Conservation (phyloP, 2,329 filamentous ascomycete species). For the Podosphaera aphanis region DNA sequence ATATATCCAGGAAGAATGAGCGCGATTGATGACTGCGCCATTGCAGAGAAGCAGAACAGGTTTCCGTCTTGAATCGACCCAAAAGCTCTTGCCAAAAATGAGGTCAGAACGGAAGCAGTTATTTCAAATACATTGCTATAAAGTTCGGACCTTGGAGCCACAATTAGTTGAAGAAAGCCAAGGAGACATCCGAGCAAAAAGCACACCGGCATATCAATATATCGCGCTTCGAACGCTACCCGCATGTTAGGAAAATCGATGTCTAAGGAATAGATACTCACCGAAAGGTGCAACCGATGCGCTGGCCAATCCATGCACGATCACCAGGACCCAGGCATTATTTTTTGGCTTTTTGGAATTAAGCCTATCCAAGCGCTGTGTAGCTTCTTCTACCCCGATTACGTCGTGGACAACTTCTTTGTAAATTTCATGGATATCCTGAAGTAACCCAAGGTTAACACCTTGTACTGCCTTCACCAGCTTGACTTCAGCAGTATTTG, state of each 20-base stretch:
- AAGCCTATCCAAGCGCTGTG: constrained; percentile 32
- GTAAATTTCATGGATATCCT: constrained; percentile 55
- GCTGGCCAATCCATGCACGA: constrained; percentile 50
- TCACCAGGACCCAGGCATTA: constrained; percentile 27
- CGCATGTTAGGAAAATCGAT: constrained; percentile 2
- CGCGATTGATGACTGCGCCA: constrained; percentile 40
- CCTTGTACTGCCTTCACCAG: constrained; percentile 45
- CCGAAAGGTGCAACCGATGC: constrained; percentile 46
- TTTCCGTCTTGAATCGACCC: constrained; percentile 27
- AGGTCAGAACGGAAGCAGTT: constrained; percentile 33
- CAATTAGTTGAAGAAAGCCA: constrained; percentile 44
- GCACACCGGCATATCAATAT: constrained; percentile 48
- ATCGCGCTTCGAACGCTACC: constrained; percentile 40
- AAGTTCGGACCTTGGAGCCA: constrained; percentile 44
- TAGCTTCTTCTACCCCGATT: constrained; percentile 50
- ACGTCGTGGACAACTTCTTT: constrained; percentile 62
- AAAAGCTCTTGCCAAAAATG: constrained; percentile 37
- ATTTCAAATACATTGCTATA: constrained; percentile 45
- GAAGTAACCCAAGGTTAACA: constrained; percentile 48
- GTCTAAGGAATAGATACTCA: constrained; percentile 3
- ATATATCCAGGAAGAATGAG: constrained; percentile 42
- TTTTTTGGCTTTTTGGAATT: constrained; percentile 24
- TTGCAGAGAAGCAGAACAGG: constrained; percentile 42
- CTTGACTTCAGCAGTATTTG: constrained; percentile 61
- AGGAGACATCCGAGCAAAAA: constrained; percentile 49